Base-by-base conservation (phyloP, 495 filamentous ascomycete species). In the Tuber magnatum region DNA sequence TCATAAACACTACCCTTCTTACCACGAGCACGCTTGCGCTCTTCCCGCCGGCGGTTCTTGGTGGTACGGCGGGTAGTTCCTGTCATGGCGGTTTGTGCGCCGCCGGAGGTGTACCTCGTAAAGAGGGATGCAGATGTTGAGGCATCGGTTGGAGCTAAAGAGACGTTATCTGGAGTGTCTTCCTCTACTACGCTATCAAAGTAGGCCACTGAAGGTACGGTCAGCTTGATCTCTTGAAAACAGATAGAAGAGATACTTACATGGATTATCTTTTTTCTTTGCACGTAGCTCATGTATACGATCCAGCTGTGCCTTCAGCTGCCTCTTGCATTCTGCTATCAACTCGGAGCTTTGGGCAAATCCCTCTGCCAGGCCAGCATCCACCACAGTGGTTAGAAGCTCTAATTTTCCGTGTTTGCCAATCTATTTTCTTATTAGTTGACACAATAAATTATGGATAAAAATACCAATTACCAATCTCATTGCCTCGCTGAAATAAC, bases 1-100 rank as follows among this genome's bases (percentile, higher is more conserved):
- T 99, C 95, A 82, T 98, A 99, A 7, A 99, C 91, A 65, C 91
- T 97, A 24, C 95, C 95, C 86, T 97, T 97, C 83, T 97, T 93
- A 22, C 95, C 95, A 40, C 92, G 87, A 0, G 95, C 95, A 10
- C 93, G 88, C 88, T 99, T 99, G 80, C 97, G 90, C 86, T 99
- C 95, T 83, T 98, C 95, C 24, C 92, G 86, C 24, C 90, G 86
- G 24, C 93, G 88, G 75, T 94, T 97, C 86, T 93, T 94, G 71
- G 89, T 91, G 42, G 93, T 97, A 70, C 90, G 89, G 16, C 93
- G 87, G 32, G 91, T 91, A 2, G 88, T 87, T 28, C 87, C 87
- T 69, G 88, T 90, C 1, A 85, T 87, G 1, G 89, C 86, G 2
- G 95, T 97, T 39, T 91, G 91, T 2, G 85, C 83, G 40, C 87